Base-by-base conservation (phyloP, 164 flowering plant genomes). In the Umbellularia californica region DNA sequence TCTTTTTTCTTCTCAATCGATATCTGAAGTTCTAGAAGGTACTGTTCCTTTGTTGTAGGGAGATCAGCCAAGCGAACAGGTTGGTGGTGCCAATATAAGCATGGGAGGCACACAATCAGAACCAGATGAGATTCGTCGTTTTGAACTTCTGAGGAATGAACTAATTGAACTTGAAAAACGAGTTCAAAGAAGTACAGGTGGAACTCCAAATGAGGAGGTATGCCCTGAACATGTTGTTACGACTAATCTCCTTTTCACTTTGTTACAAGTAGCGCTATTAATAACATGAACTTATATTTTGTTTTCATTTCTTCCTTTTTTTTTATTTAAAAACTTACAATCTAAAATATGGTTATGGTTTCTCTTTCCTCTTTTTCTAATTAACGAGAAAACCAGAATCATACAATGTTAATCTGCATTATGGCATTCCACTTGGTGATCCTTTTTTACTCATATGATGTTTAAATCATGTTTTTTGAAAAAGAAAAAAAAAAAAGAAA, bases 101-200 rank as follows among this genome's bases (percentile, higher is more conserved):
- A 67, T 33, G 7, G 82, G 60, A 58, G 74, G 71, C 67, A 79
- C 70, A 20, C 84, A 79, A 25, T 76, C 89, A 11, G 91, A 88
- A 72, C 70, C 89, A 67, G 86, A 82, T 85, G 95, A 94, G 73
- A 84, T 90, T 67, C 86, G 17, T 22, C 94, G 98, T 10, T 95
- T 95, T 87, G 97, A 93, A 81, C 79, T 85, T 60, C 70, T 95
- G 68, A 89, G 94, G 79, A 84, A 77, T 80, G 98, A 95, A 75
- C 85, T 95, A 5, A 87, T 92, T 41, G 95, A 93, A 80, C 94
- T 95, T 76, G 99, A 95, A 77, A 87, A 86, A 76, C 84, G 99
- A 75, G 98, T 95, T 74, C 95, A 93, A 74, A 89, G 82, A 81
- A 91, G 95, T 82, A 80, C 95, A 23, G 80, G 82, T 74, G 85